Conservation (phyloP, 179 eudicot genomes). For the Silene coronaria region DNA sequence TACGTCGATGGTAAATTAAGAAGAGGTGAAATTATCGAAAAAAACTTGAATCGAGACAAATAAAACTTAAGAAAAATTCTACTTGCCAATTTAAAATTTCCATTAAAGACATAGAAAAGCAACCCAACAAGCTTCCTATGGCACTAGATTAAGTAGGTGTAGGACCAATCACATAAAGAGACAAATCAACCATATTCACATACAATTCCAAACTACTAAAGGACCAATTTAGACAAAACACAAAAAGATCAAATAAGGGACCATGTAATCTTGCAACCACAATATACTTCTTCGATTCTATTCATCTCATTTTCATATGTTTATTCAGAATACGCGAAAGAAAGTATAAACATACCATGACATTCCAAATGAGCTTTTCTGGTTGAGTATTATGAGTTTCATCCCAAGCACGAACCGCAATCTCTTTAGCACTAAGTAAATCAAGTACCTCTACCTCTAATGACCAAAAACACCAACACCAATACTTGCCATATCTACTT, state of each 20-base stretch:
- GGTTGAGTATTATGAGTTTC: slow-evolving; percentile 83
- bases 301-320: no score
- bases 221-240: slow-evolving; percentile 2
- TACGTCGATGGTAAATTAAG: no score
- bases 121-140: neutral
- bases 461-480: slow-evolving; percentile 99
- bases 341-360: slow-evolving; percentile 49
- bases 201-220: neutral
- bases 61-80: no score
- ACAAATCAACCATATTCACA: slow-evolving; percentile 6
- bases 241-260: neutral
- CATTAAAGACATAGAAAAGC: neutral
- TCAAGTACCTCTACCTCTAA: slow-evolving; percentile 75
- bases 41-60: no score
- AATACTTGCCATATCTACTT: slow-evolving; percentile 67
- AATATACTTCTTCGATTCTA: no score
- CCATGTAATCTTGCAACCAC: neutral
- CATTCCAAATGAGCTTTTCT: slow-evolving; percentile 90
- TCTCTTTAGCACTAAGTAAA: slow-evolving; percentile 66
- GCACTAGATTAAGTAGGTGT: neutral
- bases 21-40: no score
- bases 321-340: no score
- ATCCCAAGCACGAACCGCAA: slow-evolving; percentile 94
- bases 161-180: slow-evolving; percentile 4
- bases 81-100: no score